Percentiles rank a stretch among this genome's conserved stretches.
phyloP scores from a whole-genome alignment of 2,329 filamentous ascomycete genomes.

The Neonectria faginata region DNA sequence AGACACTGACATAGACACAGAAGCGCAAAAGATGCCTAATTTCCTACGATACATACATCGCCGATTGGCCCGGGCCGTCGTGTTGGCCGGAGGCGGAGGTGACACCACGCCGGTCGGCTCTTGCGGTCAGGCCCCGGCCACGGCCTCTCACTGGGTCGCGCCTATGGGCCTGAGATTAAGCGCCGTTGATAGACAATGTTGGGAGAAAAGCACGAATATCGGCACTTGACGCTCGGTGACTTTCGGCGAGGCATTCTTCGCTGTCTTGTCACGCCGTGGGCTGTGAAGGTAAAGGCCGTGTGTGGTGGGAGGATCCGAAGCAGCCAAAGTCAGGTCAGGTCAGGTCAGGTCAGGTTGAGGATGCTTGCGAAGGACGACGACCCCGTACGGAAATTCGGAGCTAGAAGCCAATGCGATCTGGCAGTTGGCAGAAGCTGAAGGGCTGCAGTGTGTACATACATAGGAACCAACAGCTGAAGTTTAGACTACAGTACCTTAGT shows the following conservation, averaged over 20 bases:
- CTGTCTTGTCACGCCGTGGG: neutral
- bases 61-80: conserved; percentile 4
- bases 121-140: conserved; percentile 14
- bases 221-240: neutral
- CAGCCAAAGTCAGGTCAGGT: neutral
- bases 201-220: neutral
- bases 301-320: neutral
- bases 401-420: neutral
- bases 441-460: too few species aligned
- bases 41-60: neutral
- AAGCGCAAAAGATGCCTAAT: neutral
- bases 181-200: conserved; percentile 28
- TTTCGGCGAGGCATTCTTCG: conserved; percentile 31
- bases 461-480: conserved; percentile 17
- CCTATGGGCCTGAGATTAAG: conserved; percentile 31
- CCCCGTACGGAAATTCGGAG: conserved; percentile 2
- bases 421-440: neutral
- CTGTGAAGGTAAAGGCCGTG: neutral
- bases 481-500: too few species aligned
- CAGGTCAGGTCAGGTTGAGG: neutral
- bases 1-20: neutral
- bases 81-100: conserved; percentile 20
- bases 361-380: too few species aligned
- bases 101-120: conserved; percentile 6
- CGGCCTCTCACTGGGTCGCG: conserved; percentile 4